Base-by-base conservation (phyloP, 108 stramenopile species). In the Stephanodiscus triporus region DNA sequence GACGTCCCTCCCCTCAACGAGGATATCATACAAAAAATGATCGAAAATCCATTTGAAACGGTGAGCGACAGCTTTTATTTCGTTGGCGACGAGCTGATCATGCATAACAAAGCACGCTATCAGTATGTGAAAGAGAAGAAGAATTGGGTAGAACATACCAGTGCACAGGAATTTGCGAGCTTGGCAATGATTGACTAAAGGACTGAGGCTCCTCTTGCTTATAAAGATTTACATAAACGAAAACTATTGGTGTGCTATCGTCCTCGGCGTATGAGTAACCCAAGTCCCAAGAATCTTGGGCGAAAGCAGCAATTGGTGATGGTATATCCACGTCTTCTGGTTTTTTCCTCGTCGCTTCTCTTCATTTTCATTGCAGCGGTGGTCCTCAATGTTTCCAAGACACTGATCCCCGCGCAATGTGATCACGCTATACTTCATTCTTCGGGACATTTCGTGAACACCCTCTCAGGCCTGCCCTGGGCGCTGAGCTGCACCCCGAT, bases 21-120 rank as follows among this genome's bases (percentile, higher is more conserved):
- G 14, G 84, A 83, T 16, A 68, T 91, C 24, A 89, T 92, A 63
- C 63, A 85, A 42, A 86, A 89, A 1, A 92, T 90, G 87, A 89
- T 92, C 47, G 81, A 67, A 9, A 57, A 88, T 65, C 91, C 89
- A 10, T 89, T 72, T 42, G 85, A 89, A 86, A 90, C 88, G 20
- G 72, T 54, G 59, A 87, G 86, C 47, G 86, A 86, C 45, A 71
- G 62, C 36, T 92, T 91, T 68, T 92, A 91, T 70, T 91, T 92
- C 45, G 88, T 91, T 6, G 84, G 83, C n/a, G 69, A 87, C 42
- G 80, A 87, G 68, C 83, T 92, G 20, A 73, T 89, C 30, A 91
- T 92, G 85, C 74, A 92, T 67, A 92, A 90, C 79, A 92, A 92
- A 64, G 87, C 89, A 8, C 80, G 61, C 57, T 92, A 89, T 64